These are phyloP conservation scores for Dendrobium officinale DNA, from an alignment of 106 monocot species.

Conservation along the genomic window DNA sequence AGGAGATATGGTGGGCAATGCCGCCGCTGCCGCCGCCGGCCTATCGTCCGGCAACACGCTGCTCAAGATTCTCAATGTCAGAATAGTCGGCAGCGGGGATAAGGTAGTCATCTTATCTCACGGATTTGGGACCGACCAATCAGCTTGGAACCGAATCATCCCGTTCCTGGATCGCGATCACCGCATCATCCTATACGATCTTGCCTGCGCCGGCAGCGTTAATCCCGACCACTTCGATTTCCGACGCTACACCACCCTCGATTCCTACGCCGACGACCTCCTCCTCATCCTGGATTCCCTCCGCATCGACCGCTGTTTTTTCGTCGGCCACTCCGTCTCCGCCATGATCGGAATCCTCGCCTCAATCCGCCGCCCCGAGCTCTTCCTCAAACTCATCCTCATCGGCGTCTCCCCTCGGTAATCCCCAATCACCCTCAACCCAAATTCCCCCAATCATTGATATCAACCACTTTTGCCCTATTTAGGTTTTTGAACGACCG, in stretches of 20 bases:
- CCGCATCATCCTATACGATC: slow-evolving; percentile 82
- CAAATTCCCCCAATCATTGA: too few relatives aligned
- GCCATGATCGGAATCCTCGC: slow-evolving; percentile 95
- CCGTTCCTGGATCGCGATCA: slow-evolving; percentile 66
- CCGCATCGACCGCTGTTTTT: slow-evolving; percentile 56
- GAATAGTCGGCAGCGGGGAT: slow-evolving; percentile 59
- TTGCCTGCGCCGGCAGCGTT: slow-evolving; percentile 94
- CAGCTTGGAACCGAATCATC: slow-evolving; percentile 78
- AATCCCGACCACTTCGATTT: slow-evolving; percentile 99
- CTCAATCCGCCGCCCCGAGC: slow-evolving; percentile 58
- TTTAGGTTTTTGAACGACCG: slow-evolving; percentile 72
- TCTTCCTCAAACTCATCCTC: slow-evolving; percentile 83
- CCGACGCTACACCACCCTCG: slow-evolving; percentile 73
- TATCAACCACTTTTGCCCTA: background rate
- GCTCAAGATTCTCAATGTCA: slow-evolving; percentile 81
- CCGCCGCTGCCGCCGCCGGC: background rate
- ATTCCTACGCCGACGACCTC: slow-evolving; percentile 84
- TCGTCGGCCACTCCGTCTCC: slow-evolving; percentile 91
- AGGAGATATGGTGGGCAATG: background rate
- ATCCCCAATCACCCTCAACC: background rate
- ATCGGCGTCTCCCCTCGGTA: slow-evolving; percentile 81
- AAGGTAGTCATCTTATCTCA: slow-evolving; percentile 69
- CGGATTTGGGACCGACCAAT: slow-evolving; percentile 97
- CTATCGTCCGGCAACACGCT: slow-evolving; percentile 16
- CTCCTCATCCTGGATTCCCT: slow-evolving; percentile 70